Base-by-base conservation (phyloP, 306 rosid species). In the Argentina anserina region DNA sequence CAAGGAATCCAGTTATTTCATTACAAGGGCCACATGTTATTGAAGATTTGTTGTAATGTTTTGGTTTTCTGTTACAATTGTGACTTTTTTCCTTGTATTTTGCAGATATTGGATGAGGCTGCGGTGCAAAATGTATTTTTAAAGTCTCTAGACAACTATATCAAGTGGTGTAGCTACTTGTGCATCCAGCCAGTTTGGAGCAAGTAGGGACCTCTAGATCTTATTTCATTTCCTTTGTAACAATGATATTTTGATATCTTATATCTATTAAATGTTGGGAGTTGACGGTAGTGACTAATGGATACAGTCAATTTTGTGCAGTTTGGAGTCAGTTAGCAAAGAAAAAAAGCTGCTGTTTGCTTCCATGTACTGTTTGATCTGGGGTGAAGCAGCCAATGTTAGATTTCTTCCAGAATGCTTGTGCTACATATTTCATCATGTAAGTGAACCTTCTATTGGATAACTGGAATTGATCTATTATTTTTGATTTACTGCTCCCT, bases 371-470 rank as follows among this genome's bases (percentile, higher is more conserved):
- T 91, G 86, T 80, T 83, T 93, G 69, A 86, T 93, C 67, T 93
- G 98, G 98, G 98, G 98, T 60, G 98, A 93, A 85, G 89, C 98
- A 39, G 23, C 94, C 79, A 93, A 93, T 75, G 58, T 91, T 81
- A 93, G 98, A 81, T 93, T 90, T 86, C 88, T 93, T 46, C 97
- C 98, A 9, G 98, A 93, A 85, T 91, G 98, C 86, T 84, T 93
- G 89, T 93, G 98, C 90, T 93, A 93, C 90, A 90, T 93, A 85
- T 93, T 93, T 82, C 98, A 93, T 80, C 98, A 93, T 69, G 98
- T 93, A 89, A 87, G 98, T 84, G 55, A 49, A 73, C 64, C 28
- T 34, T 73, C 64, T 63, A 62, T 36, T 50, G 23, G 26, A 31
- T 31, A 20, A 26, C 39, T 46, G 56, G 37, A 56, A 72, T 42